These are phyloP conservation scores for Chlorella sp. DNA, from an alignment of 139 green algal genomes.

Conservation along the genomic window DNA sequence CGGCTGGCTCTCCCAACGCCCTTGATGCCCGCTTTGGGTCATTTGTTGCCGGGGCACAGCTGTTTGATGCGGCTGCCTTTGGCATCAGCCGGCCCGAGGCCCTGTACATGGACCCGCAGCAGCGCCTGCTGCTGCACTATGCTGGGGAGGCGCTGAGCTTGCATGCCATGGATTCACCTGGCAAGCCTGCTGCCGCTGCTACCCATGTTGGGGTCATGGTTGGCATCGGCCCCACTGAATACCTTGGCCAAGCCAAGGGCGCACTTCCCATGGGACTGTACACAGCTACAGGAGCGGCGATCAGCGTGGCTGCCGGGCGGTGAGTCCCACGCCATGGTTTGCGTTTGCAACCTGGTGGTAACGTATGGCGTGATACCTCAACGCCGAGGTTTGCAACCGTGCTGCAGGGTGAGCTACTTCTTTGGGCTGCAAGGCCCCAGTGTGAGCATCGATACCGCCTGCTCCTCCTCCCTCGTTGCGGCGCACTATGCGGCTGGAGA, in stretches of 20 bases:
- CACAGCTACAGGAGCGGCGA: slow-evolving; percentile 73
- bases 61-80: slow-evolving; percentile 50
- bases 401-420: slow-evolving; percentile 73
- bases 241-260: neutral
- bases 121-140: slow-evolving; percentile 73
- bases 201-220: slow-evolving; percentile 28
- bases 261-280: slow-evolving; percentile 56
- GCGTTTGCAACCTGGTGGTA: too few relatives aligned
- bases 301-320: slow-evolving; percentile 46
- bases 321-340: too few relatives aligned
- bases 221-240: slow-evolving; percentile 46
- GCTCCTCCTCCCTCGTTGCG: slow-evolving; percentile 82
- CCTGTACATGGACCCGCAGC: slow-evolving; percentile 73
- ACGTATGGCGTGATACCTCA: too few relatives aligned
- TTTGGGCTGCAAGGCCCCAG: slow-evolving; percentile 77
- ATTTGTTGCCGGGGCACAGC: slow-evolving; percentile 42
- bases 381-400: slow-evolving; percentile 10
- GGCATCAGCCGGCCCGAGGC: slow-evolving; percentile 50
- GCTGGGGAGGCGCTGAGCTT: slow-evolving; percentile 33
- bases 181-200: too few relatives aligned
- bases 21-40: slow-evolving; percentile 49
- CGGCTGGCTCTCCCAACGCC: neutral
- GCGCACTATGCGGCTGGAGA: slow-evolving; percentile 51
- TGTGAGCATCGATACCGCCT: slow-evolving; percentile 83
- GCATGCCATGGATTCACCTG: too few relatives aligned